Evolutionary conservation across 768 basidiomycete genomes (phyloP).

Genomic region (Lactifluus pinguis): DNA sequence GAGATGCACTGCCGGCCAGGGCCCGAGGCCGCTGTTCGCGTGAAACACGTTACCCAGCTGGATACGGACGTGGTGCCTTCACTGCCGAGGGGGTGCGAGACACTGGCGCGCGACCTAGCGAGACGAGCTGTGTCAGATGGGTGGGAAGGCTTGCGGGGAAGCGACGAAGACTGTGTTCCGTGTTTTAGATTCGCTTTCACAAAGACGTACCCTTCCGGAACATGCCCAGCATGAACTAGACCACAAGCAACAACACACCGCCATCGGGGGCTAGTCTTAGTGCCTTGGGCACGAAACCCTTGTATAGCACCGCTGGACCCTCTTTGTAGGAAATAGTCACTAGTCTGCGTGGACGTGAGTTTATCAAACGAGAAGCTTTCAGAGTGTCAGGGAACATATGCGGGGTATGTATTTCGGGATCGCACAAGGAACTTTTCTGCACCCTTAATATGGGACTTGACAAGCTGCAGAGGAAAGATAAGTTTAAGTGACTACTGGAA

Average conservation of each 20-base stretch:
- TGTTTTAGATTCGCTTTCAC: not conserved
- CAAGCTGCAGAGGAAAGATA: conserved; percentile 46
- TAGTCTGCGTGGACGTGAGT: conserved; percentile 34
- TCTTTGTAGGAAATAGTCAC: conserved; percentile 79
- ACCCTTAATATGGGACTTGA: conserved; percentile 93
- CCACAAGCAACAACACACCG: conserved; percentile 89
- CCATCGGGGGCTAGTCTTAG: conserved; percentile 95
- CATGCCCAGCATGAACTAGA: conserved; percentile 55
- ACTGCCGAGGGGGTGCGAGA: too few relatives aligned
- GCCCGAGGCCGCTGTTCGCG: too few relatives aligned
- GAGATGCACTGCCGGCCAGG: conserved; percentile 51
- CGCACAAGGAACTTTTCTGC: conserved; percentile 41
- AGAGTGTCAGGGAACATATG: conserved; percentile 31
- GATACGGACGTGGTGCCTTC: too few relatives aligned
- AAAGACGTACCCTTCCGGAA: conserved; percentile 55
- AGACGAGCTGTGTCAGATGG: too few relatives aligned
- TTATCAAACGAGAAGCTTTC: not conserved
- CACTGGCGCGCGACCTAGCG: too few relatives aligned
- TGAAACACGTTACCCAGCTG: too few relatives aligned
- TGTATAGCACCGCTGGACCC: conserved; percentile 79
- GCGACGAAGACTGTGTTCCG: too few relatives aligned
- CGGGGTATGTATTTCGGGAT: conserved; percentile 87
- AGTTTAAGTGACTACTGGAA: not conserved
- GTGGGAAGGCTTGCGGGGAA: too few relatives aligned
- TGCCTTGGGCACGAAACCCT: conserved; percentile 94